Conservation (phyloP, 768 basidiomycete genomes). For the Hygrophoropsis aurantiaca region DNA sequence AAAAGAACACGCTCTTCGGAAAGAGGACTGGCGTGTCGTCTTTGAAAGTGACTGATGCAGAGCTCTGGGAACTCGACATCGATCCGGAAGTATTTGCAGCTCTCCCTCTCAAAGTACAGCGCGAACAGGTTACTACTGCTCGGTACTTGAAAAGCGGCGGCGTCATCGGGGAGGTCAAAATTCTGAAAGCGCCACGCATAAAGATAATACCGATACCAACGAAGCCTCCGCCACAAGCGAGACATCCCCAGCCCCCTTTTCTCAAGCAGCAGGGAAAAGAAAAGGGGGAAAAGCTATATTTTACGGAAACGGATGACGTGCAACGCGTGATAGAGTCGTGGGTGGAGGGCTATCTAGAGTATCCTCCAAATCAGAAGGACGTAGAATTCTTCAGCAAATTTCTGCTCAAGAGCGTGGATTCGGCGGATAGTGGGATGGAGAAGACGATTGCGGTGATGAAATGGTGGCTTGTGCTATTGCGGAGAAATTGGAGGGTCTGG, state of each 20-base stretch:
- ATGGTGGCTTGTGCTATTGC: conserved; percentile 79
- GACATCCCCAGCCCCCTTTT: conserved; percentile 46
- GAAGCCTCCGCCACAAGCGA: conserved; percentile 58
- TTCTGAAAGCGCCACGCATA: conserved; percentile 43
- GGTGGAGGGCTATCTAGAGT: conserved; percentile 62
- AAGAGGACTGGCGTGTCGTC: conserved; percentile 34
- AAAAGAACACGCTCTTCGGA: conserved; percentile 37
- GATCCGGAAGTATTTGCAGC: conserved; percentile 69
- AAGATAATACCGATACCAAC: conserved; percentile 41
- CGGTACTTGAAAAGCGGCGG: conserved; percentile 46
- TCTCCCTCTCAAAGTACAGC: conserved; percentile 66
- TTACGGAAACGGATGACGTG: conserved; percentile 70
- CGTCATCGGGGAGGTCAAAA: conserved; percentile 42
- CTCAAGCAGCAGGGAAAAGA: conserved; percentile 55
- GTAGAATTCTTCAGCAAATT: conserved; percentile 74
- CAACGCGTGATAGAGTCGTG: conserved; percentile 71
- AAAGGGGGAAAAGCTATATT: conserved; percentile 54
- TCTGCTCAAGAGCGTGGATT: conserved; percentile 66
- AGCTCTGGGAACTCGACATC: conserved; percentile 65
- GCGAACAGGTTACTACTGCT: conserved; percentile 68
- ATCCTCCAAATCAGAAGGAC: conserved; percentile 72
- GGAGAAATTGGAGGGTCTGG: conserved; percentile 60
- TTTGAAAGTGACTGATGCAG: conserved; percentile 49
- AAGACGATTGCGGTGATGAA: conserved; percentile 69
- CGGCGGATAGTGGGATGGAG: conserved; percentile 67